phyloP scores from a whole-genome alignment of 192 early-diverging fungal genomes.

The Spizellomyces punctatus region DNA sequence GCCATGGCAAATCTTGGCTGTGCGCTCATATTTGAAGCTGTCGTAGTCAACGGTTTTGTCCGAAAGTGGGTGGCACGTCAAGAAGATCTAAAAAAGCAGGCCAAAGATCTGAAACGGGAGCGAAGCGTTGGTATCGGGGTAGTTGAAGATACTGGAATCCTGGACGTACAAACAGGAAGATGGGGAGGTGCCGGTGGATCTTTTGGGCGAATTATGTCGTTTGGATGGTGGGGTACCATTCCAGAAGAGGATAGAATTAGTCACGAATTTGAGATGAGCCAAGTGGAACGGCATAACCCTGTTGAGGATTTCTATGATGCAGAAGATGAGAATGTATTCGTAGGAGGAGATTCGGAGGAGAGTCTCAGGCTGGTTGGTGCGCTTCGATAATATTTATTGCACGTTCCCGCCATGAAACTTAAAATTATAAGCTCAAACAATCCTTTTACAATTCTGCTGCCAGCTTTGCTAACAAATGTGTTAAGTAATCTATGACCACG shows the following conservation, averaged over 20 bases:
- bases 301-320: background rate
- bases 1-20: constrained; percentile 29
- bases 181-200: background rate
- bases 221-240: background rate
- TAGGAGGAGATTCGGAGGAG: background rate
- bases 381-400: no score
- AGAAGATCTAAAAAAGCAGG: constrained; percentile 33
- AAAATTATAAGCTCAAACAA: no score
- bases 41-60: constrained; percentile 36
- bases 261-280: background rate
- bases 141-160: background rate
- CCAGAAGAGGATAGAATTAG: background rate
- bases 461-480: no score
- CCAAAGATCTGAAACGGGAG: constrained; percentile 16
- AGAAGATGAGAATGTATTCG: background rate
- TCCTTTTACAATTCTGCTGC: no score
- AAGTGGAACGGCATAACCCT: background rate
- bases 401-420: no score
- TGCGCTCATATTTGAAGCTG: constrained; percentile 26
- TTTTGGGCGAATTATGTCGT: background rate
- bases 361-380: background rate
- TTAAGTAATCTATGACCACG: no score
- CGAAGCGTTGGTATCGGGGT: background rate
- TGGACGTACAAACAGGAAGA: background rate
- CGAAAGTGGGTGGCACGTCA: constrained; percentile 21